A percentile compares a stretch with the other conserved stretches of the same genome.
Evolutionary conservation across 306 rosid genomes (phyloP).

Genomic region (Malus asiatica): DNA sequence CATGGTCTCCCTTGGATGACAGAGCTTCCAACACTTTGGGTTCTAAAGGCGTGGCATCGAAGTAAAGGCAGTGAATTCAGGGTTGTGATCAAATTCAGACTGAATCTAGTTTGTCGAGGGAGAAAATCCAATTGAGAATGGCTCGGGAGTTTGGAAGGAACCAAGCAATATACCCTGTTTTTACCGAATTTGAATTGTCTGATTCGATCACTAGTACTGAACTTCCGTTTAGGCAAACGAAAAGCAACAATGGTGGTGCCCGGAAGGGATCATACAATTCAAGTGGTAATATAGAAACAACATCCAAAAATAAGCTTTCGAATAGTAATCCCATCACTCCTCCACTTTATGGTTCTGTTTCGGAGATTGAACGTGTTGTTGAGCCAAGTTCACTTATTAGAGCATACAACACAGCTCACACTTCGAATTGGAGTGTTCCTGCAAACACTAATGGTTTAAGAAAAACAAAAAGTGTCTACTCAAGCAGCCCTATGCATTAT

Average conservation of each 20-base stretch:
- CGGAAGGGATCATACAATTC: neutral
- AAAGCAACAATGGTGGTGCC: neutral
- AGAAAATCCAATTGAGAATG: neutral
- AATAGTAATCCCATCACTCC: constrained; percentile 17
- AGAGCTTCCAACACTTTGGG: neutral
- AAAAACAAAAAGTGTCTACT: constrained; percentile 3
- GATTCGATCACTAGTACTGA: constrained; percentile 16
- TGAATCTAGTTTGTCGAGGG: neutral
- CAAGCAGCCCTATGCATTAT: neutral
- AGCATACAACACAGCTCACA: neutral
- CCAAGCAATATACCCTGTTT: neutral
- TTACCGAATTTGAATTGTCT: neutral
- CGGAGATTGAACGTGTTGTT: neutral
- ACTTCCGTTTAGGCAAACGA: neutral
- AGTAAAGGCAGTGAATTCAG: neutral
- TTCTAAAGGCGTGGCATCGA: neutral
- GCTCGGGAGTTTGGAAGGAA: neutral
- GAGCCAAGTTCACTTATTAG: neutral
- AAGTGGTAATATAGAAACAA: neutral
- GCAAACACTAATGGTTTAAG: neutral
- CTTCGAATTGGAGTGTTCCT: neutral
- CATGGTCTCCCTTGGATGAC: constrained; percentile 4
- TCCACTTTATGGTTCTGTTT: constrained; percentile 8
- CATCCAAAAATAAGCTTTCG: neutral
- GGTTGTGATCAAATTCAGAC: neutral